A percentile compares a stretch with the other conserved stretches of the same genome.
Evolutionary conservation across 306 rosid species (phyloP).

Genomic region (Fragaria nilgerrensis): DNA sequence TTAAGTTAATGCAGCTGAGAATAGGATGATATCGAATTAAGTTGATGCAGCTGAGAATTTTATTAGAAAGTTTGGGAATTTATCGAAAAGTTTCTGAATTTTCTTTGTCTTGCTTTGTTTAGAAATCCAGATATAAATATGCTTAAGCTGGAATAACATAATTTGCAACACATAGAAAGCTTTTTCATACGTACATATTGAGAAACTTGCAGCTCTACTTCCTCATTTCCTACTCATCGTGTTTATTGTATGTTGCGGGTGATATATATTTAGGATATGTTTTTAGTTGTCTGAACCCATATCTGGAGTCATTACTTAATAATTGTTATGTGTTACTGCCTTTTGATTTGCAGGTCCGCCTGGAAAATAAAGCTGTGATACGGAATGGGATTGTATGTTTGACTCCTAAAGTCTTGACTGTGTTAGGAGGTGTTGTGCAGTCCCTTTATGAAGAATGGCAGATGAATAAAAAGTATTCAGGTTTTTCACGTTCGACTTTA

Average conservation of each 20-base stretch:
- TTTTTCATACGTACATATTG: not conserved
- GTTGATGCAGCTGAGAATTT: too few relatives aligned
- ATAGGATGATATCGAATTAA: not conserved
- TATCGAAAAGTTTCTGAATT: not conserved
- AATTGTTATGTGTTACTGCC: conserved; percentile 16
- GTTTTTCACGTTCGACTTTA: conserved; percentile 62
- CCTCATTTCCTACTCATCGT: not conserved
- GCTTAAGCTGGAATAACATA: not conserved
- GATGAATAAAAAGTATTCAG: conserved; percentile 81
- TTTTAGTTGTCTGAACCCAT: not conserved
- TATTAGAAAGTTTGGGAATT: not conserved
- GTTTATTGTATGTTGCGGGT: not conserved
- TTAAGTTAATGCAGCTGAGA: too few relatives aligned
- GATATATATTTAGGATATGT: not conserved
- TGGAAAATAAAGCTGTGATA: conserved; percentile 65
- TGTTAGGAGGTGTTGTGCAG: conserved; percentile 83
- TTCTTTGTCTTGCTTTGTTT: not conserved
- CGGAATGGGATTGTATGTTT: conserved; percentile 68
- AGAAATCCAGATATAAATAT: not conserved
- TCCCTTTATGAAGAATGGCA: conserved; percentile 90
- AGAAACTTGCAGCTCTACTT: not conserved
- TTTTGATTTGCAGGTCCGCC: conserved; percentile 59
- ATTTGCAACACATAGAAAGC: not conserved
- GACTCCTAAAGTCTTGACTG: conserved; percentile 55
- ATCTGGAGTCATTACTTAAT: not conserved